Evolutionary conservation across 257 asterid species (phyloP).

Genomic region (Salvia miltiorrhiza): DNA sequence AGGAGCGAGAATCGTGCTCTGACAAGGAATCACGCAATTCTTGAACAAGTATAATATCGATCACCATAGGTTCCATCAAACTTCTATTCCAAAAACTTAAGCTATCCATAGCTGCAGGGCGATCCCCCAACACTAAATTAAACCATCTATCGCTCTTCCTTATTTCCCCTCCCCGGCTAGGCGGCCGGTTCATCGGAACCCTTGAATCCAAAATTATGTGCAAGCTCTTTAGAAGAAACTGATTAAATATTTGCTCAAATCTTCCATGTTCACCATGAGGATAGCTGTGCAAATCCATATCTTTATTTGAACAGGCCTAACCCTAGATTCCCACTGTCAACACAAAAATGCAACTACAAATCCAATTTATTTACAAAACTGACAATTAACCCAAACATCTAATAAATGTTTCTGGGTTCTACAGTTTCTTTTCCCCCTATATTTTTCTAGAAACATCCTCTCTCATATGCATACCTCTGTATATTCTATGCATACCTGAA

Average conservation of each 20-base stretch:
- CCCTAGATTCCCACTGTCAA: constrained; percentile 19
- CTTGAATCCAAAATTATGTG: constrained; percentile 89
- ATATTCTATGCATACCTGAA: constrained; percentile 31
- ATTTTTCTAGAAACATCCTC: constrained; percentile 11
- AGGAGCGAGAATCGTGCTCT: constrained; percentile 22
- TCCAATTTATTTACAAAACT: constrained; percentile 7
- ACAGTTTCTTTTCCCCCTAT: background rate
- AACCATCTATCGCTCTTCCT: constrained; percentile 90
- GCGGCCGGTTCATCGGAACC: constrained; percentile 68
- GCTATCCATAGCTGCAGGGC: constrained; percentile 84
- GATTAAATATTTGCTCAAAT: constrained; percentile 89
- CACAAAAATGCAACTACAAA: constrained; percentile 7
- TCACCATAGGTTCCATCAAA: constrained; percentile 86
- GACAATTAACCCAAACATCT: constrained; percentile 15
- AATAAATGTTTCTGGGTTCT: background rate
- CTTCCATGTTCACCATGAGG: constrained; percentile 72
- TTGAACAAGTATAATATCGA: constrained; percentile 81
- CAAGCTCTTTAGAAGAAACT: constrained; percentile 77
- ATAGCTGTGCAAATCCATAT: constrained; percentile 76
- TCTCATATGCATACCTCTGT: constrained; percentile 15
- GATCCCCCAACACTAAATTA: constrained; percentile 80
- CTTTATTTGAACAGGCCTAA: constrained; percentile 17
- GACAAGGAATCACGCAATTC: constrained; percentile 41
- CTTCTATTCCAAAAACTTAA: constrained; percentile 88
- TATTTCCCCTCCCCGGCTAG: constrained; percentile 55